Evolutionary conservation across 352 stramenopile genomes (phyloP), one percentile per base, ranked within the genome.

Genomic region (Halophytophthora batemanensis): DNA sequence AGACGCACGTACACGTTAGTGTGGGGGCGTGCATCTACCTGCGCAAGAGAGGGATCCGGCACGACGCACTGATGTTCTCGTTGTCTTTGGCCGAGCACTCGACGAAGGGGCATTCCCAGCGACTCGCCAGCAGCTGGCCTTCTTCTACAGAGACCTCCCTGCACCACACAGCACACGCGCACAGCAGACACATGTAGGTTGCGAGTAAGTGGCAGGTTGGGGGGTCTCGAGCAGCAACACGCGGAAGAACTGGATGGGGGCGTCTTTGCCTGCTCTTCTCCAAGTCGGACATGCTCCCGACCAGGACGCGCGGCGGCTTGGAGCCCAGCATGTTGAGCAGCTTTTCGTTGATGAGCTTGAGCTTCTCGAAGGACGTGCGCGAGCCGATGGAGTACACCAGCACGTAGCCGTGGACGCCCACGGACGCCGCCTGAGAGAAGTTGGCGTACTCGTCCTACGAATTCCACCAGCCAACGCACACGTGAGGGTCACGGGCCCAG

Each of bases 391-490:
- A 97, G 74, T 98, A 98, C 47, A 98, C 88, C 11, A 98, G 68
- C 53, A 96, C 84, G 67, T 98, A 98, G 51, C 95, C 95, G 61
- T 98, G 92, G 18, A 98, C 92, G 21, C 95, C 95, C 18, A 98
- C 85, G 17, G 89, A 97, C 37, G 95, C 95, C 21, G 96, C 96
- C 46, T 97, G 84, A n/a, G 92, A 98, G 46, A 98, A 92, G 57
- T 96, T 93, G 33, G 93, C 97, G 69, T 98, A 98, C 63, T 98
- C 95, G 67, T 98, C 95, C 88, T 93, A 60, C 23, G 23, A 52
- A 3, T 38, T 34, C 45, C 48, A 41, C 19, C 25, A 59, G 42
- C 0, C 29, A 66, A 44, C 17, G 45, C 6, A 54, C n/a, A 48
- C 35, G 25, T 19, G 18, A n/a, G 28, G 3, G 17, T 23, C 23